Conservation (phyloP, 1,284 basidiomycete genomes). For the Ceratobasidium sp. region DNA sequence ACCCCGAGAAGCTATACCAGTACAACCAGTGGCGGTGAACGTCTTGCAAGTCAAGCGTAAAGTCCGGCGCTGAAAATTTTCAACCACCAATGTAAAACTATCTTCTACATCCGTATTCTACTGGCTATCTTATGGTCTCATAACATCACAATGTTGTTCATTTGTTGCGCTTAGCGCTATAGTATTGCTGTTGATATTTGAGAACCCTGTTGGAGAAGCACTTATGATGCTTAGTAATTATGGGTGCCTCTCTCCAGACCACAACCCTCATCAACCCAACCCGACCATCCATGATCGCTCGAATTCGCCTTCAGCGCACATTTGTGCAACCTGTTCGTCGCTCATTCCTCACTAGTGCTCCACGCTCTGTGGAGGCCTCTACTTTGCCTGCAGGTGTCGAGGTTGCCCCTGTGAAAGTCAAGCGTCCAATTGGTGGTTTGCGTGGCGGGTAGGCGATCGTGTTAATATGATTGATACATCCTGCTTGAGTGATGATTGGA, state of each 20-base stretch:
- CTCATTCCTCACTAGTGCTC: background rate
- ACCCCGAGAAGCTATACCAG: constrained; percentile 13
- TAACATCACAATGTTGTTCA: background rate
- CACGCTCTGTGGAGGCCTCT: constrained; percentile 17
- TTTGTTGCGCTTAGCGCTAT: too few species aligned
- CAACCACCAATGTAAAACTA: background rate
- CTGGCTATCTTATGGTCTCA: background rate
- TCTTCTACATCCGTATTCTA: background rate
- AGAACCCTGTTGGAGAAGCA: constrained; percentile 41
- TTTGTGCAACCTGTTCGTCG: constrained; percentile 15
- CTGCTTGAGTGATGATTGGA: constrained; percentile 44
- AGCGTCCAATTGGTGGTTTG: constrained; percentile 85
- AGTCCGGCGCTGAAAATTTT: constrained; percentile 7
- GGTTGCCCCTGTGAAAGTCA: constrained; percentile 51
- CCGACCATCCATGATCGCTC: constrained; percentile 30
- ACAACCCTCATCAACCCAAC: constrained; percentile 18
- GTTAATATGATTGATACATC: background rate
- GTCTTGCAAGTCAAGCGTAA: constrained; percentile 35
- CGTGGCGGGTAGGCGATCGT: constrained; percentile 74
- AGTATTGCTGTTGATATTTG: too few species aligned
- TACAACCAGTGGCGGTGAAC: constrained; percentile 11
- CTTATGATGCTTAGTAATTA: constrained; percentile 18
- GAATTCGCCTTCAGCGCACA: constrained; percentile 21
- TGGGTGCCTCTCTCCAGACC: constrained; percentile 6
- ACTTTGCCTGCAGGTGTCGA: constrained; percentile 41